These are phyloP conservation scores for Fusarium redolens DNA, from an alignment of 2,329 filamentous ascomycete genomes.

Conservation along the genomic window DNA sequence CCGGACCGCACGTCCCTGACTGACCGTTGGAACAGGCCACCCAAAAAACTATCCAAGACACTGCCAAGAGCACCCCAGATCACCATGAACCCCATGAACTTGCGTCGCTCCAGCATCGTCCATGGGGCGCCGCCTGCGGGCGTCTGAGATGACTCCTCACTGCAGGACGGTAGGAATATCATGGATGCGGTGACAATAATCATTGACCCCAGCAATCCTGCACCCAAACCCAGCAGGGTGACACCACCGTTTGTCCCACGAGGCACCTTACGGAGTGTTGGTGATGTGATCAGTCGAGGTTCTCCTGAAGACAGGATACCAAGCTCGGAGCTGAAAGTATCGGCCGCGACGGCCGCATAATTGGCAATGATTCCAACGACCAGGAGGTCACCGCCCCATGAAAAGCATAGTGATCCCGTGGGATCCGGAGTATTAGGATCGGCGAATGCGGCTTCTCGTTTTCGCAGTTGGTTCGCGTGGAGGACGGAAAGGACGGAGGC, in stretches of 20 bases:
- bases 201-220: constrained; percentile 79
- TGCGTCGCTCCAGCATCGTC: constrained; percentile 58
- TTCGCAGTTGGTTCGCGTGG: constrained; percentile 69
- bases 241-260: constrained; percentile 95
- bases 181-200: constrained; percentile 75
- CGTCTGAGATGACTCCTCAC: constrained; percentile 50
- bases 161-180: constrained; percentile 77
- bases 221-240: constrained; percentile 76
- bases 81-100: constrained; percentile 69
- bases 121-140: constrained; percentile 61
- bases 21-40: constrained; percentile 85
- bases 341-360: constrained; percentile 91
- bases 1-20: constrained; percentile 86
- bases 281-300: constrained; percentile 88
- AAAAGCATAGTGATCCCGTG: constrained; percentile 63
- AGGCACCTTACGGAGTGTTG: constrained; percentile 80
- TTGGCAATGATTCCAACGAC: constrained; percentile 78
- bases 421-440: constrained; percentile 48
- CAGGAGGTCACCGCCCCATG: constrained; percentile 71
- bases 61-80: constrained; percentile 83
- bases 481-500: constrained; percentile 74
- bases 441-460: constrained; percentile 56
- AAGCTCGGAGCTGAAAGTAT: constrained; percentile 95
- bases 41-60: constrained; percentile 87
- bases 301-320: constrained; percentile 83